Conservation (phyloP, 2,329 filamentous ascomycete species). For the Alternaria consortialis region DNA sequence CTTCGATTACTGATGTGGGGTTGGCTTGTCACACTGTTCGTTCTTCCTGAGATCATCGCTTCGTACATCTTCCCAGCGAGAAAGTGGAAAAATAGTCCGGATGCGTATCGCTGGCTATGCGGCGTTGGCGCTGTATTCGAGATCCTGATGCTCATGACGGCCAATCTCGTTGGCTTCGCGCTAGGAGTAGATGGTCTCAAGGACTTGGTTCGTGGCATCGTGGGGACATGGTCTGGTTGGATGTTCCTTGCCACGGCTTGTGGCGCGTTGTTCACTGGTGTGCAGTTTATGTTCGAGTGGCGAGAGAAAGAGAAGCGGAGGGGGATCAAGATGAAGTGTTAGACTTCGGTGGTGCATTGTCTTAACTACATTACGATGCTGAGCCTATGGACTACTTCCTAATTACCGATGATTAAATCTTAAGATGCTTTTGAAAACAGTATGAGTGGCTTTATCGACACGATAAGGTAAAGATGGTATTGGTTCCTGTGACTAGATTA, state of each 20-base stretch:
- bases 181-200: conserved; percentile 88
- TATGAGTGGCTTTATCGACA: background rate
- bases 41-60: conserved; percentile 84
- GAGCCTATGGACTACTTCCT: no score
- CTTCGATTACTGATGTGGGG: conserved; percentile 92
- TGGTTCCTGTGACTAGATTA: background rate
- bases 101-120: conserved; percentile 80
- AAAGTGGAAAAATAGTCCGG: conserved; percentile 75
- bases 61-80: conserved; percentile 75
- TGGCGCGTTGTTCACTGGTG: conserved; percentile 79
- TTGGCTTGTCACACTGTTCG: conserved; percentile 94
- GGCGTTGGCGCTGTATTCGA: conserved; percentile 83
- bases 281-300: conserved; percentile 97
- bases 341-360: background rate
- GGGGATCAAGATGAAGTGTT: conserved; percentile 87
- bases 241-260: conserved; percentile 77
- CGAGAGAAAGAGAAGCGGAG: conserved; percentile 82
- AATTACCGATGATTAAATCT: background rate
- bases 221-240: conserved; percentile 77
- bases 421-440: background rate
- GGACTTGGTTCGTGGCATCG: conserved; percentile 76
- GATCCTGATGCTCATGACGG: conserved; percentile 92
- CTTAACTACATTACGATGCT: no score
- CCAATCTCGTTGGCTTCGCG: conserved; percentile 94
- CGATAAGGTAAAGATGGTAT: background rate